A percentile compares a stretch with the other conserved stretches of the same genome.
Evolutionary conservation across 2,329 filamentous ascomycete species (phyloP).

Genomic region (Chrysosporium keratinophilum): DNA sequence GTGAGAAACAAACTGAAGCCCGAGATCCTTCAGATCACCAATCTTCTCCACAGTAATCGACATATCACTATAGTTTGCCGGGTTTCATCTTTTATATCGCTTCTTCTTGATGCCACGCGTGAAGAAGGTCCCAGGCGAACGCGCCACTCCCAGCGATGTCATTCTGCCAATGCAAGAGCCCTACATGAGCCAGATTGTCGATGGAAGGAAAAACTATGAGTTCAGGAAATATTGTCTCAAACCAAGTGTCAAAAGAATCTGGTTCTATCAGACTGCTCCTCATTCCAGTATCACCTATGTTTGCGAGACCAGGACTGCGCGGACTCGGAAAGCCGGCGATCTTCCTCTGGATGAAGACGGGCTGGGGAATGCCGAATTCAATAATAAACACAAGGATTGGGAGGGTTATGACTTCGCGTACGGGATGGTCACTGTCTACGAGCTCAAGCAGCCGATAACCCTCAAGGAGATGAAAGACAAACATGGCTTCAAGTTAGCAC

Average conservation of each 20-base stretch:
- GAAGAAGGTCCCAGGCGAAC: background rate
- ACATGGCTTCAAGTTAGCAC: constrained; percentile 44
- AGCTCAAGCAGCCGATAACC: constrained; percentile 16
- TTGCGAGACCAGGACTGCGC: constrained; percentile 12
- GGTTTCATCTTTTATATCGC: no score
- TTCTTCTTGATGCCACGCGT: constrained; percentile 1
- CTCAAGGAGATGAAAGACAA: constrained; percentile 29
- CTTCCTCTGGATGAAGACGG: constrained; percentile 16
- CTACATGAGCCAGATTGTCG: constrained; percentile 14
- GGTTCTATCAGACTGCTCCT: constrained; percentile 17
- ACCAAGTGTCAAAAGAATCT: constrained; percentile 13
- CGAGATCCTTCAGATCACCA: no score
- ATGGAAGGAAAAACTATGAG: constrained; percentile 14
- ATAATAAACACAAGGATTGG: constrained; percentile 19
- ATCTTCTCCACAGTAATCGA: no score
- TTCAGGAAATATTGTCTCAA: constrained; percentile 16
- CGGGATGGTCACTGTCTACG: constrained; percentile 19
- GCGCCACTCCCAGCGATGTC: constrained; percentile 4
- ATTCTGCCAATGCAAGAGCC: constrained; percentile 15
- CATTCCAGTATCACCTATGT: constrained; percentile 15
- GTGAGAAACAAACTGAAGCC: no score
- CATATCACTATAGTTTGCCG: no score
- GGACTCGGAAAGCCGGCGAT: constrained; percentile 12
- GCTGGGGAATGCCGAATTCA: constrained; percentile 23
- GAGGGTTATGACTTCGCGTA: constrained; percentile 25